Evolutionary conservation across 129 eudicot genomes (phyloP), one percentile per base, ranked within the genome.

Genomic region (Dittrichia graveolens): DNA sequence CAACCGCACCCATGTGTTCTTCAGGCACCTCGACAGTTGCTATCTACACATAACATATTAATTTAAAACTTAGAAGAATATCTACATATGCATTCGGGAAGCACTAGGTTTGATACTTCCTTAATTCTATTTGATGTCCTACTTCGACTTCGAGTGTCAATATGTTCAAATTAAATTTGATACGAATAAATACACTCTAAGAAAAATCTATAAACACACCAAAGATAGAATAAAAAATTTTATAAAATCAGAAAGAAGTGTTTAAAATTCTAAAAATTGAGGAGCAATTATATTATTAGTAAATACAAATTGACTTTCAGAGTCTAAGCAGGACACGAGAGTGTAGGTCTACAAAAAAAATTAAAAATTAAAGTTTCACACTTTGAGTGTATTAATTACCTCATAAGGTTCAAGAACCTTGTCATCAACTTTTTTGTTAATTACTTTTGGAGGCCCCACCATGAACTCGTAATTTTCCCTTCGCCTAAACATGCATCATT

Each of bases 361-460:
- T n/a, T n/a, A n/a, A n/a, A n/a, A n/a, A n/a, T n/a, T n/a, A n/a
- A n/a, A n/a, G n/a, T n/a, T n/a, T n/a, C n/a, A n/a, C n/a, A n/a
- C n/a, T n/a, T 58, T 31, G 11, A 58, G 63, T 11, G 41, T 58
- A 58, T 58, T 11, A n/a, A 34, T 58, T 76, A 93, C 98, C 98
- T 93, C 98, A 67, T 68, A 93, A 63, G 98, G 98, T 70, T 94
- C 98, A 15, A 83, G 85, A 79, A 88, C 45, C 71, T 88, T 81
- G 76, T 86, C 96, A 67, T 84, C 66, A 57, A 85, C 84, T 64
- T 12, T 87, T 71, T 90, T 93, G 81, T 86, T 93, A 74, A 93
- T 93, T 7, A 93, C 98, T 80, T 93, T 93, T 8, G 96, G 96
- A 37, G 98, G 98, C 48, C 98, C 98, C 75, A 93, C 98, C 98